Percentiles rank a stretch among this genome's conserved stretches.
Conservation (phyloP, 495 filamentous ascomycete genomes). For the Oleoguttula mirabilis region DNA sequence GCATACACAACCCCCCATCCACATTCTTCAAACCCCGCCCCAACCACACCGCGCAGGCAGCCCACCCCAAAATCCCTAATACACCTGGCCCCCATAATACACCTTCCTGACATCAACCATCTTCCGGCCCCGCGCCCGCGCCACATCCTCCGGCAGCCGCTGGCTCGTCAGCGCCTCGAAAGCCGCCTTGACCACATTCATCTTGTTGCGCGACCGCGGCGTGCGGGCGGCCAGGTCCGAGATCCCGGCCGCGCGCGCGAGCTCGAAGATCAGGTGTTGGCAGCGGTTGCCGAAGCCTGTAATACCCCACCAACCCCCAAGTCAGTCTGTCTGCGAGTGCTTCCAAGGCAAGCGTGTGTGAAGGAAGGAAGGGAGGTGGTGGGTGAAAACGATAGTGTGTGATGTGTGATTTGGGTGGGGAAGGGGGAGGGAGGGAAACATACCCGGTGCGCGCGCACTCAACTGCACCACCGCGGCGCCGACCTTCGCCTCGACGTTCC, state of each 20-base stretch:
- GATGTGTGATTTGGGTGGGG: too few relatives aligned
- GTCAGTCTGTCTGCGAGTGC: too few relatives aligned
- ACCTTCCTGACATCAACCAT: slow-evolving; percentile 91
- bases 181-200: slow-evolving; percentile 92
- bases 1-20: too few relatives aligned
- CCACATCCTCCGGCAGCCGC: slow-evolving; percentile 75
- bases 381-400: slow-evolving; percentile 1
- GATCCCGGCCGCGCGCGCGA: slow-evolving; percentile 73
- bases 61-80: too few relatives aligned
- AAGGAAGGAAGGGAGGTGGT: background rate
- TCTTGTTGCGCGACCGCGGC: slow-evolving; percentile 69
- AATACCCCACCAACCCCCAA: too few relatives aligned
- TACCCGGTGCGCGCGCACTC: slow-evolving; percentile 76
- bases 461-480: slow-evolving; percentile 57
- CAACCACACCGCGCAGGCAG: too few relatives aligned
- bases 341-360: background rate
- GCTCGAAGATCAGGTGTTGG: slow-evolving; percentile 83
- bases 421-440: slow-evolving; percentile 22
- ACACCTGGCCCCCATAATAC: slow-evolving; percentile 72
- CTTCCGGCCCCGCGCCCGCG: slow-evolving; percentile 77
- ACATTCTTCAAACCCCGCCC: too few relatives aligned
- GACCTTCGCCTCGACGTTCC: slow-evolving; percentile 71
- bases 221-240: slow-evolving; percentile 72
- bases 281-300: slow-evolving; percentile 84
- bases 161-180: slow-evolving; percentile 73